Evolutionary conservation across 1,284 basidiomycete genomes (phyloP).

Genomic region (Puccinia triticina): DNA sequence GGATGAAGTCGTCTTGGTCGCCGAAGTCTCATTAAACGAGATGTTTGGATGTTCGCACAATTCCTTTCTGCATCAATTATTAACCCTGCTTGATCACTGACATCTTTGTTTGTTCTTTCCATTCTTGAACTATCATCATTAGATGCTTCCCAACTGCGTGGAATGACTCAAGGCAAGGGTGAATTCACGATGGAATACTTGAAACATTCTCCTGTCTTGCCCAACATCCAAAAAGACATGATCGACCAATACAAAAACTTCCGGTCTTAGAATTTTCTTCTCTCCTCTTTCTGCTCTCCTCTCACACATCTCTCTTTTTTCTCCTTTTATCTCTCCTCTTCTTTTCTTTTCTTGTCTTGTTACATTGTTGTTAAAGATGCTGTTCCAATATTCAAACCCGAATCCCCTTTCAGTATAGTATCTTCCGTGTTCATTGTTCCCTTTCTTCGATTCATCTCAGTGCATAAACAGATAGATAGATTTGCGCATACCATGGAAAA

Average conservation of each 20-base stretch:
- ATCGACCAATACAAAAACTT: constrained; percentile 69
- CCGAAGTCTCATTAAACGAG: constrained; percentile 93
- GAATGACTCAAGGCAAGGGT: constrained; percentile 77
- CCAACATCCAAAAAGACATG: constrained; percentile 82
- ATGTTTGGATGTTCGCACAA: constrained; percentile 80
- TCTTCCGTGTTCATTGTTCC: too few species aligned
- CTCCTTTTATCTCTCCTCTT: background rate
- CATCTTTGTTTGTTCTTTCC: constrained; percentile 3
- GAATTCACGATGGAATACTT: constrained; percentile 96
- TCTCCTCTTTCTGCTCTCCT: background rate
- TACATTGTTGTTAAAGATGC: background rate
- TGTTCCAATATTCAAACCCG: too few species aligned
- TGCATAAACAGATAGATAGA: too few species aligned
- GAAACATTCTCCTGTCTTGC: constrained; percentile 79
- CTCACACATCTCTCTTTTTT: background rate
- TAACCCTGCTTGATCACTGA: background rate
- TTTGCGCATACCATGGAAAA: too few species aligned
- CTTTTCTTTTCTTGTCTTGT: background rate
- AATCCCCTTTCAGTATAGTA: too few species aligned
- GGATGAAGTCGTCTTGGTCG: constrained; percentile 90
- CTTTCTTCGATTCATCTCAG: too few species aligned
- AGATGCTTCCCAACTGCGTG: constrained; percentile 83
- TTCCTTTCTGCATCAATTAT: background rate
- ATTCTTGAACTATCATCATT: background rate
- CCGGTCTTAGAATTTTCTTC: constrained; percentile 16